phyloP scores from a whole-genome alignment of 495 filamentous ascomycete genomes.

The Aspergillus incahuasiensis region DNA sequence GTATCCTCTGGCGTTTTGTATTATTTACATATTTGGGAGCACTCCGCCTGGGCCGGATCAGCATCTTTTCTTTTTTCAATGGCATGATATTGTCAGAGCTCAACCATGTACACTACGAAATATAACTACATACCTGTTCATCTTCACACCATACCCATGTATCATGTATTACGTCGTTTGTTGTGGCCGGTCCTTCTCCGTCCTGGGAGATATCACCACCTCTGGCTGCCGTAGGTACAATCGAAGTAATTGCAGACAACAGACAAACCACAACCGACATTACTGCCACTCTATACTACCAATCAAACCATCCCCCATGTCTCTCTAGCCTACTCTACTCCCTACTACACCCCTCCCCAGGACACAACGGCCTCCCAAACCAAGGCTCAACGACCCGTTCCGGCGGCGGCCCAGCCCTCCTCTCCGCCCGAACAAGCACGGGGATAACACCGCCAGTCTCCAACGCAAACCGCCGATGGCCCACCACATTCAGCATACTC shows the following conservation, averaged over 20 bases:
- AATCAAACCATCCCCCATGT: background rate
- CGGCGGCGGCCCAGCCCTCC: slow-evolving; percentile 22
- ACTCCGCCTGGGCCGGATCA: slow-evolving; percentile 15
- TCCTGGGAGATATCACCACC: too few species aligned
- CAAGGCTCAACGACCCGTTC: slow-evolving; percentile 35
- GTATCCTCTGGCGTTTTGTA: slow-evolving; percentile 18
- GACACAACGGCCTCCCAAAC: slow-evolving; percentile 17
- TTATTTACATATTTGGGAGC: slow-evolving; percentile 19
- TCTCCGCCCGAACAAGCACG: slow-evolving; percentile 57
- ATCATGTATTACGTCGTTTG: too few species aligned
- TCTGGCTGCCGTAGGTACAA: too few species aligned
- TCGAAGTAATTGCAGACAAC: too few species aligned
- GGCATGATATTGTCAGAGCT: slow-evolving; percentile 3
- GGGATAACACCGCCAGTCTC: slow-evolving; percentile 69
- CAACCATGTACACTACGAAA: slow-evolving; percentile 20
- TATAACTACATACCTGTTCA: slow-evolving; percentile 8
- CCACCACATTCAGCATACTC: slow-evolving; percentile 53
- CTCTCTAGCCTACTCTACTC: background rate
- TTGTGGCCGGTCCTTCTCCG: too few species aligned
- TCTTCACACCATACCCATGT: background rate
- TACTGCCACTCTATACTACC: background rate
- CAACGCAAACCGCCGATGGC: slow-evolving; percentile 61
- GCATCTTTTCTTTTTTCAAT: slow-evolving; percentile 10
- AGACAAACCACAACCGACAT: too few species aligned
- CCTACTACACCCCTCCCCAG: slow-evolving; percentile 5